These are phyloP conservation scores for Lichtheimia hyalospora DNA, from an alignment of 371 early-diverging fungal species.

Conservation along the genomic window DNA sequence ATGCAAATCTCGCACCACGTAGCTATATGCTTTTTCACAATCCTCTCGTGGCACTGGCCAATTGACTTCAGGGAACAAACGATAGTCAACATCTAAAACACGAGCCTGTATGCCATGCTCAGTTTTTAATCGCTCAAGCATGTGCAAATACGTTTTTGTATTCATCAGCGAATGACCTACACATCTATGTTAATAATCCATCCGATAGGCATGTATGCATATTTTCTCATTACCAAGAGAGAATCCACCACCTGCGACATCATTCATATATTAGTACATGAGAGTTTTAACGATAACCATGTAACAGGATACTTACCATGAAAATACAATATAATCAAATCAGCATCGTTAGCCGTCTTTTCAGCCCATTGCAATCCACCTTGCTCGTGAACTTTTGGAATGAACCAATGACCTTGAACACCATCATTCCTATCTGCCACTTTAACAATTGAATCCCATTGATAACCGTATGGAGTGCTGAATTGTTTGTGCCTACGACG, in stretches of 20 bases:
- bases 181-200: background rate
- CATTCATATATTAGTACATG: background rate
- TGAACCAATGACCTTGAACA: slow-evolving; percentile 24
- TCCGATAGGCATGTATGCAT: background rate
- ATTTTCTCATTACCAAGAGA: slow-evolving; percentile 4
- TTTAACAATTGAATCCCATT: slow-evolving; percentile 18
- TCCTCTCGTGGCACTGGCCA: slow-evolving; percentile 22
- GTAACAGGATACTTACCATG: slow-evolving; percentile 34
- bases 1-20: slow-evolving; percentile 24
- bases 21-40: slow-evolving; percentile 25
- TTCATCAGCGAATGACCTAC: slow-evolving; percentile 28
- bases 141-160: slow-evolving; percentile 22
- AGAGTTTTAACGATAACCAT: background rate
- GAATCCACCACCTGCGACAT: slow-evolving; percentile 21
- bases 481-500: background rate
- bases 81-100: slow-evolving; percentile 30
- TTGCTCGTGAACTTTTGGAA: slow-evolving; percentile 5
- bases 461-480: slow-evolving; percentile 12
- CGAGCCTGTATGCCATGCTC: slow-evolving; percentile 19
- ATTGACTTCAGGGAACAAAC: slow-evolving; percentile 13
- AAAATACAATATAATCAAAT: slow-evolving; percentile 29
- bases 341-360: slow-evolving; percentile 16
- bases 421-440: background rate
- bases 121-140: slow-evolving; percentile 21
- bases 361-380: slow-evolving; percentile 13